phyloP scores from a whole-genome alignment of 2,329 filamentous ascomycete species.

The Diaporthe vaccinii region DNA sequence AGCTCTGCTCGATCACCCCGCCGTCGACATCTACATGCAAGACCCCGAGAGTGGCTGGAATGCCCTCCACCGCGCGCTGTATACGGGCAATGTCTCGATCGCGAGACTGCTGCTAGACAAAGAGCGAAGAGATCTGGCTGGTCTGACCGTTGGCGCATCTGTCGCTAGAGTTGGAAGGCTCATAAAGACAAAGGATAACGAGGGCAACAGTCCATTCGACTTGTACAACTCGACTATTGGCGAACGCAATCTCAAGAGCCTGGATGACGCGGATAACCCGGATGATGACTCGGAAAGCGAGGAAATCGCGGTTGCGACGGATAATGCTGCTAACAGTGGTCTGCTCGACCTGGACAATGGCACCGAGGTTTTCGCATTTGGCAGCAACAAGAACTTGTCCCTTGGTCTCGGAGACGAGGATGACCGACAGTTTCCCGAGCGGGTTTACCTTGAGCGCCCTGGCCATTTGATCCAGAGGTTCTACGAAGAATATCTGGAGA shows the following conservation, averaged over 20 bases:
- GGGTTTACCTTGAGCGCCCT: conserved; percentile 81
- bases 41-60: conserved; percentile 97
- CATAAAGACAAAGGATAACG: conserved; percentile 95
- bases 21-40: conserved; percentile 87
- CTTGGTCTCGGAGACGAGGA: conserved; percentile 96
- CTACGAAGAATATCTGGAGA: conserved; percentile 75
- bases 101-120: conserved; percentile 85
- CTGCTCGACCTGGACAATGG: conserved; percentile 58
- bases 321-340: conserved; percentile 30
- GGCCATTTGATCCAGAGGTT: conserved; percentile 82
- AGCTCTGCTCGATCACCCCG: conserved; percentile 84
- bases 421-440: conserved; percentile 93
- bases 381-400: conserved; percentile 95
- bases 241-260: conserved; percentile 72
- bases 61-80: conserved; percentile 89
- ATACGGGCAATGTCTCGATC: conserved; percentile 88
- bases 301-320: conserved; percentile 51
- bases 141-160: conserved; percentile 71
- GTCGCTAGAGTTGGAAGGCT: conserved; percentile 77
- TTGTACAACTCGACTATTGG: conserved; percentile 91
- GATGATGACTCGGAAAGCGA: conserved; percentile 71
- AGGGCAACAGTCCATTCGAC: conserved; percentile 95
- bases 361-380: conserved; percentile 93
- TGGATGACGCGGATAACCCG: conserved; percentile 55
- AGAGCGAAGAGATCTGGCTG: conserved; percentile 75